These are phyloP conservation scores for Camelina hispida DNA, from an alignment of 345 rosid species.

Conservation along the genomic window DNA sequence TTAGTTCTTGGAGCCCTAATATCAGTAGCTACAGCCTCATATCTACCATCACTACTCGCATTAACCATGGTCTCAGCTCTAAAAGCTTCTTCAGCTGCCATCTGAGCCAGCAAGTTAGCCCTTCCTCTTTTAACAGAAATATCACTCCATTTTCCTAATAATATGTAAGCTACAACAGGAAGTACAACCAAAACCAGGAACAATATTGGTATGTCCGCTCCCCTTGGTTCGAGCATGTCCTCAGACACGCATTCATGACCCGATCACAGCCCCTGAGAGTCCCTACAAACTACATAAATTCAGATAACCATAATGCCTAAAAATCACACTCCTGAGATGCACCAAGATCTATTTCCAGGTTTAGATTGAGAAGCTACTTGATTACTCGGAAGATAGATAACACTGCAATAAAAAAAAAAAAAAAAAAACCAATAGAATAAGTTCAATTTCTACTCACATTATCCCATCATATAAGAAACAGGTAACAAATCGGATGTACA, in stretches of 20 bases:
- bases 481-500: background rate
- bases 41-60: slow-evolving; percentile 35
- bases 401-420: slow-evolving; percentile 28
- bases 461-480: background rate
- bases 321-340: slow-evolving; percentile 3
- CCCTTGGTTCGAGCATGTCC: slow-evolving; percentile 98
- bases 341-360: slow-evolving; percentile 28
- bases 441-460: background rate
- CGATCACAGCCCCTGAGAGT: slow-evolving; percentile 39
- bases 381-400: slow-evolving; percentile 18
- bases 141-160: slow-evolving; percentile 92
- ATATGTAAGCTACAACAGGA: slow-evolving; percentile 73
- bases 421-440: slow-evolving; percentile 1
- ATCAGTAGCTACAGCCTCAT: slow-evolving; percentile 30
- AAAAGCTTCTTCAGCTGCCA: slow-evolving; percentile 80
- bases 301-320: slow-evolving; percentile 35
- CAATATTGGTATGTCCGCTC: slow-evolving; percentile 74
- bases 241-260: slow-evolving; percentile 80
- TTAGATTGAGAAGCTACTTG: slow-evolving; percentile 7
- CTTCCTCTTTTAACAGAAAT: slow-evolving; percentile 64
- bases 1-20: slow-evolving; percentile 32
- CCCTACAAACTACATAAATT: slow-evolving; percentile 45
- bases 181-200: slow-evolving; percentile 84
- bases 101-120: slow-evolving; percentile 65
- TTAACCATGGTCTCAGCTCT: slow-evolving; percentile 50